phyloP scores from a whole-genome alignment of 2,329 filamentous ascomycete genomes.

The Corinectria fuckeliana region DNA sequence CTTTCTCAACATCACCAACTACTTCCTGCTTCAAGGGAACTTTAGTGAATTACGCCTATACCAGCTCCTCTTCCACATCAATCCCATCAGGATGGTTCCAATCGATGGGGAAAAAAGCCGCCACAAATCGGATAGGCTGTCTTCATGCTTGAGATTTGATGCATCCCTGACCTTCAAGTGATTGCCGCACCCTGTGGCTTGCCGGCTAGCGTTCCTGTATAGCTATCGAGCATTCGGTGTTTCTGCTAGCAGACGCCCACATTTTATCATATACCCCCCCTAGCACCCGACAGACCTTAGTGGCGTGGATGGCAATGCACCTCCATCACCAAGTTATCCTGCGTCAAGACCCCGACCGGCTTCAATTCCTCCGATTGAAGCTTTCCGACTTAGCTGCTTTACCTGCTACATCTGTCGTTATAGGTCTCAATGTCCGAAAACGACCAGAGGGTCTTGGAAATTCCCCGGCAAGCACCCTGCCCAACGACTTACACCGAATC shows the following conservation, averaged over 20 bases:
- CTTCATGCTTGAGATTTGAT: background rate
- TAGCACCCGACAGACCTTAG: constrained; percentile 20
- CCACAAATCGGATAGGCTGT: background rate
- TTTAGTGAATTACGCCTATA: background rate
- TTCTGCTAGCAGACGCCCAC: constrained; percentile 27
- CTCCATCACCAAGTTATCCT: constrained; percentile 12
- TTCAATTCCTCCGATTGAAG: background rate
- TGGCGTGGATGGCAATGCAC: constrained; percentile 15
- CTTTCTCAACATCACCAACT: background rate
- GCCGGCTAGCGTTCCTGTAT: constrained; percentile 11
- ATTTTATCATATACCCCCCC: constrained; percentile 21
- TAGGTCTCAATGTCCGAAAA: too few relatives aligned
- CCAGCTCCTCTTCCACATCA: background rate
- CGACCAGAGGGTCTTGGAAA: too few relatives aligned
- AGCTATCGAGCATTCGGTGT: constrained; percentile 14
- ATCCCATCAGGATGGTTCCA: background rate
- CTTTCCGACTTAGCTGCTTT: background rate
- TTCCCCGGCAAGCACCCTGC: background rate
- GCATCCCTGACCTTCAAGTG: constrained; percentile 1
- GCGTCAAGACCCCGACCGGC: constrained; percentile 6
- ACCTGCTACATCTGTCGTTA: background rate
- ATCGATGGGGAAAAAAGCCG: background rate
- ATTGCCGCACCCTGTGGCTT: constrained; percentile 13
- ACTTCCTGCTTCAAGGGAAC: too few relatives aligned
- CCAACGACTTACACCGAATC: constrained; percentile 16